Evolutionary conservation across 495 filamentous ascomycete species (phyloP), one percentile per base, ranked within the genome.

Genomic region (Penicillium herquei): DNA sequence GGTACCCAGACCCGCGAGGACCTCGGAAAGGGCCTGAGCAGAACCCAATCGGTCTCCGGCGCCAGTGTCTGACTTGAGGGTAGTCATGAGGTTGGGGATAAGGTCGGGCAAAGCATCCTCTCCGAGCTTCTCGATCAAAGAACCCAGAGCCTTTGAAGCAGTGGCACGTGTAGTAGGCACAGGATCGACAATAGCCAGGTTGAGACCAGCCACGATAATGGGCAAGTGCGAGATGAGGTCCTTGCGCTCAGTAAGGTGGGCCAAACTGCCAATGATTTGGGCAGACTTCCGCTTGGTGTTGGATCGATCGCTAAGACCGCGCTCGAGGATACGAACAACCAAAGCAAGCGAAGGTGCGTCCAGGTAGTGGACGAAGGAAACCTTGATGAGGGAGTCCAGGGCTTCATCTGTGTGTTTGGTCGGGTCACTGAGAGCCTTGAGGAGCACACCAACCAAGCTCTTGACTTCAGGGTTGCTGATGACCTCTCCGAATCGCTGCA

Each of bases 381-480:
- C 87, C 73, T 96, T 97, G 76, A 98, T 96, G 35, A 98, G 81
- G 1, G 90, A 78, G 69, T 98, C 92, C 21, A 98, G 78, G 26
- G 94, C 95, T 57, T 94, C 90, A 69, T 98, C 94, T 0, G 94
- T 98, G 72, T 96, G 90, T 67, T 96, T 98, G 6, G 95, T 98
- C 0, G 94, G 93, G 67, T 98, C 94, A 64, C 93, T 97, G 51
- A 98, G 81, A 41, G 94, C 95, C 74, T 98, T 98, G 52, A 98
- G 84, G 7, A 98, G 80, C 39, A 97, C 89, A 56, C 86, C 84
- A 51, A 97, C 94, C 32, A 96, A 74, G 56, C 85, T 80, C 79
- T 96, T 96, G 61, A 98, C 89, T 69, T 98, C 94, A 10, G 94
- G 94, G 69, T 98, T 98, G 74, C 84, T 94, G 72, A 98, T 98